Conservation (phyloP, 192 early-diverging fungal genomes). For the Tieghemiomyces parasiticus region DNA sequence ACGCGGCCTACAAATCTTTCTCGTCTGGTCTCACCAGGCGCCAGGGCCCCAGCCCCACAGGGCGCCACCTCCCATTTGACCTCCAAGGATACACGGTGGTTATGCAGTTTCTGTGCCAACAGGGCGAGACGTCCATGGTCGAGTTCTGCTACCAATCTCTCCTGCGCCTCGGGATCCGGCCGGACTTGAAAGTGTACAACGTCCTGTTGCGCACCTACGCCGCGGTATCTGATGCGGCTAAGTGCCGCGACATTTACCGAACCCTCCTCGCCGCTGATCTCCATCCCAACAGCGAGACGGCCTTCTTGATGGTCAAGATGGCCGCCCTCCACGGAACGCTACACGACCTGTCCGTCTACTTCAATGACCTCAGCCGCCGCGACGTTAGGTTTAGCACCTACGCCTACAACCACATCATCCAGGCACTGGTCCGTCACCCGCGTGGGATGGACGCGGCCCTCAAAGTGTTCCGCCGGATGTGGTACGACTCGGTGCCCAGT, state of each 20-base stretch:
- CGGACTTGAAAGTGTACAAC: background rate
- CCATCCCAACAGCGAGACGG: background rate
- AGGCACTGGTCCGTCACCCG: background rate
- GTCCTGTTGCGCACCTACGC: background rate
- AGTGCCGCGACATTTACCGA: background rate
- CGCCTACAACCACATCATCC: slow-evolving; percentile 4
- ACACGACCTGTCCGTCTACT: background rate
- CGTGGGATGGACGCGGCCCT: background rate
- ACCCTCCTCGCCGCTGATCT: background rate
- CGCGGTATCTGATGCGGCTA: background rate
- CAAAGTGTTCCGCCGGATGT: background rate
- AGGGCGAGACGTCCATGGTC: background rate
- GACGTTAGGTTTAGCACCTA: background rate
- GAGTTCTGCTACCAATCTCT: background rate
- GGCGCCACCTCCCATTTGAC: background rate
- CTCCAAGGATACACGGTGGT: slow-evolving; percentile 1
- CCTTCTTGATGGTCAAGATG: background rate
- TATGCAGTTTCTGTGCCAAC: background rate
- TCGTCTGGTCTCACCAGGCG: background rate
- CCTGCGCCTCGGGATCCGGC: background rate
- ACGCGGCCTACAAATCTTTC: background rate
- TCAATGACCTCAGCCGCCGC: background rate
- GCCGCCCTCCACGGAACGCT: background rate
- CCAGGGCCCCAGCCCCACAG: no score
- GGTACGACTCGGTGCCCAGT: slow-evolving; percentile 1